Base-by-base conservation (phyloP, 345 rosid species). In the Populus pruinosa region DNA sequence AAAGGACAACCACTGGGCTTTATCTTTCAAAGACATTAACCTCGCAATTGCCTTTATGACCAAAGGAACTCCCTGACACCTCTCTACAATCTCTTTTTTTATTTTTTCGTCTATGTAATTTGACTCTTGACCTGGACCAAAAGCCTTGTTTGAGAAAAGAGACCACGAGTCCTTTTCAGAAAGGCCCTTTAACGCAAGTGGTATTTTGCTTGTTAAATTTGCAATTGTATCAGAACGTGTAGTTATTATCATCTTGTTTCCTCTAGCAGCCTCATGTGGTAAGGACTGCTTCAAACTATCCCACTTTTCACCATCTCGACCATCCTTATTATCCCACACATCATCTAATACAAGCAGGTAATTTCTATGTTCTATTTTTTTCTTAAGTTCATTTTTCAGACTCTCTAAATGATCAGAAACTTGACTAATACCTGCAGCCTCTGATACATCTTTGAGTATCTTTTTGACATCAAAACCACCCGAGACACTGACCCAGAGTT, bases 301-400 rank as follows among this genome's bases (percentile, higher is more conserved):
- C 86, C 84, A 81, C 23, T 56, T 78, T 3, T 47, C 53, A 6
- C 14, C 25, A 17, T 71, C 53, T 10, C 78, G 77, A 25, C 49
- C 49, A 44, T 13, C 49, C 49, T 44, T 13, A 44, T 3, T 1
- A 44, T 72, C 71, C 83, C 86, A 83, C 5, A 80, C 67, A 39
- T 83, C 74, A 10, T 83, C 83, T 18, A 81, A 75, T 11, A 81
- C 69, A 2, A 81, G 84, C 1, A 84, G 64, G 21, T 43, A 84
- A 17, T 38, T 41, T 78, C 6, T 71, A 55, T 35, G 62, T 55
- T 23, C 31, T 3, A 71, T 75, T 8, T 9, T 4, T 33, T 35
- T 16, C 0, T 72, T 20, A 39, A 75, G 82, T 0, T 12, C 10
- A 23, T 43, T 36, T 65, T 67, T 76, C 61, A 72, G 62, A 21